A percentile compares a stretch with the other conserved stretches of the same genome.
These are phyloP conservation scores for Colletotrichum tofieldiae DNA, from an alignment of 2,329 filamentous ascomycete species.

Conservation along the genomic window DNA sequence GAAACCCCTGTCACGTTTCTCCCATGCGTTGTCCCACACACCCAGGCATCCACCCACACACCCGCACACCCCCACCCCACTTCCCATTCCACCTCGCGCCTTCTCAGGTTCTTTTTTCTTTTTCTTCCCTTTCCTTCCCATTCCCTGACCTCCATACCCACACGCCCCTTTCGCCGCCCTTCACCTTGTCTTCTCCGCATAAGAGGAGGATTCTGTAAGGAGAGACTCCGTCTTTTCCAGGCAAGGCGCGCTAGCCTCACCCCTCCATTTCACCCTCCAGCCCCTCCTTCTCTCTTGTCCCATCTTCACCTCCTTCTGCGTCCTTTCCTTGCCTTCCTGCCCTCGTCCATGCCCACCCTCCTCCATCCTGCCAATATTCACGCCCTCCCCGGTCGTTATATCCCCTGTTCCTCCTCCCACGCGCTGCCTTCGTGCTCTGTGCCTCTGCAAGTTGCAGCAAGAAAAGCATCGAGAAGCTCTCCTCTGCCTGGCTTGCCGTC, in stretches of 20 bases:
- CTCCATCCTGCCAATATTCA: slow-evolving; percentile 24
- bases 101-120: slow-evolving; percentile 14
- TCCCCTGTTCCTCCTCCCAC: slow-evolving; percentile 39
- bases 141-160: background rate
- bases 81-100: background rate
- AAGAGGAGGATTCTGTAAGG: background rate
- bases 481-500: slow-evolving; percentile 9
- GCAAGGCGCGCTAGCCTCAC: slow-evolving; percentile 28
- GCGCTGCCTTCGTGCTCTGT: slow-evolving; percentile 22
- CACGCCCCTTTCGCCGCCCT: slow-evolving; percentile 2
- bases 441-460: slow-evolving; percentile 39
- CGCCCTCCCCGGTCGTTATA: slow-evolving; percentile 41
- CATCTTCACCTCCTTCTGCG: slow-evolving; percentile 21
- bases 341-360: slow-evolving; percentile 20
- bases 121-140: background rate
- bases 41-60: background rate
- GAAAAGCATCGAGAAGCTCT: slow-evolving; percentile 42
- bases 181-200: background rate
- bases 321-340: slow-evolving; percentile 15
- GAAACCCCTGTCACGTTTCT: slow-evolving; percentile 65
- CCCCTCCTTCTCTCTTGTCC: slow-evolving; percentile 28
- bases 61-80: background rate
- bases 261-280: slow-evolving; percentile 24
- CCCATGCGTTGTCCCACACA: slow-evolving; percentile 64
- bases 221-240: slow-evolving; percentile 12